phyloP scores from a whole-genome alignment of 768 basidiomycete genomes.

The Sarcomyxa edulis region DNA sequence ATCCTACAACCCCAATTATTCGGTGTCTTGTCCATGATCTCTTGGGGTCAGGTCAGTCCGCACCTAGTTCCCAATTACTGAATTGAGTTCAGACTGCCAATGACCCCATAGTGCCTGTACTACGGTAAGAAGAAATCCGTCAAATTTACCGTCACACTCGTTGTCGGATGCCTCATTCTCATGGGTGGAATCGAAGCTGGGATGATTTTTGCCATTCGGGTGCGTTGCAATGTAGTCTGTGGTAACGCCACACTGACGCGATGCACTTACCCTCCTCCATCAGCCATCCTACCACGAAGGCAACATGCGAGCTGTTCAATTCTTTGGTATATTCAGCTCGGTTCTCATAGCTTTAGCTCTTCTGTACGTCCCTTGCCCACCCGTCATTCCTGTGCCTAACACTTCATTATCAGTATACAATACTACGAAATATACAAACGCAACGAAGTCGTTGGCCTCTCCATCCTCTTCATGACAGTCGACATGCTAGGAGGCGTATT shows the following conservation, averaged over 20 bases:
- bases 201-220: conserved; percentile 47
- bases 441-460: conserved; percentile 63
- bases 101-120: conserved; percentile 51
- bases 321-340: conserved; percentile 60
- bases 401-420: conserved; percentile 35
- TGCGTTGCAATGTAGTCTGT: background rate
- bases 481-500: conserved; percentile 72
- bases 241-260: background rate
- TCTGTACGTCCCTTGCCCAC: conserved; percentile 12
- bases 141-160: conserved; percentile 25
- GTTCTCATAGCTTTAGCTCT: conserved; percentile 48
- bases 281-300: conserved; percentile 33
- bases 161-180: conserved; percentile 32
- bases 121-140: conserved; percentile 46
- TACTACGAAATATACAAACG: conserved; percentile 71
- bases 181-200: conserved; percentile 55
- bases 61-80: too few relatives aligned
- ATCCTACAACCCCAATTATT: conserved; percentile 67
- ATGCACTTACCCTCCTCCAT: too few relatives aligned
- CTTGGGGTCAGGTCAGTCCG: conserved; percentile 59
- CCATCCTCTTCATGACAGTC: conserved; percentile 60
- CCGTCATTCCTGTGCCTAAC: background rate
- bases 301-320: conserved; percentile 29
- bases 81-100: background rate
- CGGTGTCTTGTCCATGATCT: conserved; percentile 50